phyloP scores from a whole-genome alignment of 225 moss, liverwort and hornwort species.

The Antitrichia curtipendula region DNA sequence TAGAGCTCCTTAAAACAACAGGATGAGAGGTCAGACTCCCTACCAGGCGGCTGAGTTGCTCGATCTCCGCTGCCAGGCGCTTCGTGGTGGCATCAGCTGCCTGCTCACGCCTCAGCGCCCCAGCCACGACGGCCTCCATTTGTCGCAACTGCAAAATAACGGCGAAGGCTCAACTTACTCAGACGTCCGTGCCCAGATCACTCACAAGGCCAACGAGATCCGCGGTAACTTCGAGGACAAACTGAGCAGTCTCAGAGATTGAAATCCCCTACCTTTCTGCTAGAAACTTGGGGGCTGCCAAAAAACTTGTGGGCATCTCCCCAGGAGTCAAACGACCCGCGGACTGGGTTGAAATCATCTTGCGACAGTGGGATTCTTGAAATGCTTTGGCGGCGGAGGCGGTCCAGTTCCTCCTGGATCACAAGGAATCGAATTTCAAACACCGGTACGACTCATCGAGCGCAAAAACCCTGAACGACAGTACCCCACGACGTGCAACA shows the following conservation, averaged over 20 bases:
- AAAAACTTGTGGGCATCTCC: constrained; percentile 39
- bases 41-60: constrained; percentile 82
- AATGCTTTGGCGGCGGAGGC: constrained; percentile 68
- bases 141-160: constrained; percentile 40
- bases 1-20: not conserved
- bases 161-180: not conserved
- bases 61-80: constrained; percentile 68
- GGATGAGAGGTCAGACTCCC: not conserved
- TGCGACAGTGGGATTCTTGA: constrained; percentile 49
- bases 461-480: not conserved
- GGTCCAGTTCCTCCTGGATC: constrained; percentile 69
- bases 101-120: constrained; percentile 79
- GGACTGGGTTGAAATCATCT: constrained; percentile 26
- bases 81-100: constrained; percentile 55
- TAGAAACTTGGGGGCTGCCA: constrained; percentile 26
- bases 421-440: not conserved
- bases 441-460: not conserved
- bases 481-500: not conserved
- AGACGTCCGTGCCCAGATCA: not conserved
- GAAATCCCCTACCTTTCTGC: constrained; percentile 41
- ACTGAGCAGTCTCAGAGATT: not conserved
- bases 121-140: constrained; percentile 74
- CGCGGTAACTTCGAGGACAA: not conserved
- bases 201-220: not conserved
- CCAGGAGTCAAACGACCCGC: constrained; percentile 37